Evolutionary conservation across 164 flowering plant genomes (phyloP).

Genomic region (Umbilicus rupestris): DNA sequence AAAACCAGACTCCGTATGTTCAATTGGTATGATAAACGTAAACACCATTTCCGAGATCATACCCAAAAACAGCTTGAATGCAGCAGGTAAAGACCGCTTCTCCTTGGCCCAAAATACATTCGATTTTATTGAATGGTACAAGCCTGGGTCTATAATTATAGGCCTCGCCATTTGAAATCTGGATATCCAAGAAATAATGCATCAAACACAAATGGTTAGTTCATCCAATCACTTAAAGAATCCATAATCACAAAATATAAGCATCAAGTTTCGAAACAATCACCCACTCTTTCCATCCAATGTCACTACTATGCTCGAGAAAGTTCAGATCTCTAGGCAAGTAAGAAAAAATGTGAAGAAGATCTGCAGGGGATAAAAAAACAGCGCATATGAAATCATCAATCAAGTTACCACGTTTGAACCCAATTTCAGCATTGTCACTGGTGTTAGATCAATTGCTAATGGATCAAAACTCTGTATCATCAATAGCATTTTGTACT

Average conservation of each 20-base stretch:
- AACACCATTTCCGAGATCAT: constrained; percentile 9
- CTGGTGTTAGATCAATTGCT: not conserved
- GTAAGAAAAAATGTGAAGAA: constrained; percentile 72
- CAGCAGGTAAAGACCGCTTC: constrained; percentile 60
- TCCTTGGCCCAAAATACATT: constrained; percentile 78
- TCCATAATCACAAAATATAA: not conserved
- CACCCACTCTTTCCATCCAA: constrained; percentile 93
- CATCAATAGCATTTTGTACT: not conserved
- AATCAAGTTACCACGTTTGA: not conserved
- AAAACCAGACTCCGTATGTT: not conserved
- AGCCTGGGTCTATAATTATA: constrained; percentile 75
- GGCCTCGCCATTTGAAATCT: constrained; percentile 75
- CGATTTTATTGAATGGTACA: constrained; percentile 64
- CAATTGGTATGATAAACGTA: not conserved
- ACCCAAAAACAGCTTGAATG: constrained; percentile 83
- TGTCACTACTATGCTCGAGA: constrained; percentile 69
- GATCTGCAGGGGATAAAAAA: constrained; percentile 36
- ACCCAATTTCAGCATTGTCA: not conserved
- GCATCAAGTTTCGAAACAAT: constrained; percentile 8
- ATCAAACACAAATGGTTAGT: not conserved
- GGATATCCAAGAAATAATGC: constrained; percentile 14
- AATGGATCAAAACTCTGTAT: not conserved
- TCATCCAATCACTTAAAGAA: not conserved
- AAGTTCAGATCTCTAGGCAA: constrained; percentile 83
- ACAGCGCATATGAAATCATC: not conserved